Base-by-base conservation (phyloP, 257 asterid genomes). In the Petunia secreta region DNA sequence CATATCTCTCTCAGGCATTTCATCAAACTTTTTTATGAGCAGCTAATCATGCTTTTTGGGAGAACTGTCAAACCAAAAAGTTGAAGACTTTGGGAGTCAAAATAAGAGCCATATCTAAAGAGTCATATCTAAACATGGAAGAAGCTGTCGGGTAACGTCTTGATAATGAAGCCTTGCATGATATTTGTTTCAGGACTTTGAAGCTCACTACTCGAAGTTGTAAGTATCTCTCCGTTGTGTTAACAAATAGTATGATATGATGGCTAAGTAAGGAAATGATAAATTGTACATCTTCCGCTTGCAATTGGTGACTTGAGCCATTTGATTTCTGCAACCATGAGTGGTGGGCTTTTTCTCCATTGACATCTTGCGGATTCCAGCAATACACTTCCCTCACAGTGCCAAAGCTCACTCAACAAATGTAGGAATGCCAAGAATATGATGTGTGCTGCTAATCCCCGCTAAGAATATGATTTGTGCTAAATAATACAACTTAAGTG, bases 401-500 rank as follows among this genome's bases (percentile, higher is more conserved):
- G 58, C 94, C 94, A 0, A 92, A 90, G 82, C 87, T 87, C 1
- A 87, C 94, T 25, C 94, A 89, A 43, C 92, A 89, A 67, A 89
- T 90, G 92, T 90, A 90, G 94, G 94, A 25, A 90, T 9, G 82
- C 91, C 1, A 90, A 90, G 86, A 90, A 88, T 89, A 90, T 90
- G 94, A 90, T 90, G 94, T 90, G 94, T 34, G 94, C 92, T 0
- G 94, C 92, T 5, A 92, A 90, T 63, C 92, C 94, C 1, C 92
- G 94, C 25, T 25, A 25, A 25, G 25, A 25, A 25, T 25, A 25
- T 25, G 25, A 25, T 25, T 25, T 25, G 25, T 25, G 25, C 25
- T 25, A 25, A 25, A 25, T 25, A 25, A 25, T 25, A 25, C 25
- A 25, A 25, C 25, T 25, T 25, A 25, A 25, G 25, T 25, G 0